Percentiles rank a stretch among this genome's conserved stretches.
Conservation (phyloP, 495 filamentous ascomycete species). For the Hypoxylon lienhwacheense region DNA sequence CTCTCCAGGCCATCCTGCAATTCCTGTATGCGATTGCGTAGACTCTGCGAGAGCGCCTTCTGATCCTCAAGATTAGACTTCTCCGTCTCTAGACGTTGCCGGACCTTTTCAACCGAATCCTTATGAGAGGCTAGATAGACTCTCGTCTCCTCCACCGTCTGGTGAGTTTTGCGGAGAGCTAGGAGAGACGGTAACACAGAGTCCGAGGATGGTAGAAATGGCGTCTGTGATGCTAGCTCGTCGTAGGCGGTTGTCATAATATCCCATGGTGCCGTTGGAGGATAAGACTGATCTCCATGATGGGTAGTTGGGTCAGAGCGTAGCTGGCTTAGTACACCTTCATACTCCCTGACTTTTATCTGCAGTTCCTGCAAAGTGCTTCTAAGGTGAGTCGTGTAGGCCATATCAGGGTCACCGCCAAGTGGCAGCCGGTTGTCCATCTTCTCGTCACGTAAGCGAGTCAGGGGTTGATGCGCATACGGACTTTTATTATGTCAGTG, state of each 20-base stretch:
- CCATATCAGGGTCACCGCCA: slow-evolving; percentile 24
- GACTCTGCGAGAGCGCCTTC: slow-evolving; percentile 56
- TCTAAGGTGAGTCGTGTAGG: slow-evolving; percentile 59
- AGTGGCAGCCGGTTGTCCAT: slow-evolving; percentile 29
- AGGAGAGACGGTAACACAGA: slow-evolving; percentile 73
- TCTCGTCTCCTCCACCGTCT: slow-evolving; percentile 64
- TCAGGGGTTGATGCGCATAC: too few relatives aligned
- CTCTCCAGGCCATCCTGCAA: slow-evolving; percentile 58
- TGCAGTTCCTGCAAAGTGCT: slow-evolving; percentile 66
- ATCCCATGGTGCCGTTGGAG: slow-evolving; percentile 43
- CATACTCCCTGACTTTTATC: slow-evolving; percentile 64
- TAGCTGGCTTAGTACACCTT: slow-evolving; percentile 57
- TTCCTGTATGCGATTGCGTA: slow-evolving; percentile 50
- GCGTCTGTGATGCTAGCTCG: slow-evolving; percentile 59
- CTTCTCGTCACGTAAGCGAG: slow-evolving; percentile 9
- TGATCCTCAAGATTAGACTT: slow-evolving; percentile 66
- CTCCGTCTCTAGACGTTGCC: slow-evolving; percentile 60
- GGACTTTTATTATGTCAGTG: too few relatives aligned
- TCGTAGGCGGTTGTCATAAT: slow-evolving; percentile 68
- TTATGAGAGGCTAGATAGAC: slow-evolving; percentile 58
- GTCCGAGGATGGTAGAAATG: slow-evolving; percentile 63
- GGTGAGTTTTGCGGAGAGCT: slow-evolving; percentile 65
- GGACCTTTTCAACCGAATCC: slow-evolving; percentile 54
- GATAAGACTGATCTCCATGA: slow-evolving; percentile 13
- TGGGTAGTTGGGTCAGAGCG: slow-evolving; percentile 27